Percentiles rank a stretch among this genome's conserved stretches.
Conservation (phyloP, 352 stramenopile species). For the Peronospora belbahrii region DNA sequence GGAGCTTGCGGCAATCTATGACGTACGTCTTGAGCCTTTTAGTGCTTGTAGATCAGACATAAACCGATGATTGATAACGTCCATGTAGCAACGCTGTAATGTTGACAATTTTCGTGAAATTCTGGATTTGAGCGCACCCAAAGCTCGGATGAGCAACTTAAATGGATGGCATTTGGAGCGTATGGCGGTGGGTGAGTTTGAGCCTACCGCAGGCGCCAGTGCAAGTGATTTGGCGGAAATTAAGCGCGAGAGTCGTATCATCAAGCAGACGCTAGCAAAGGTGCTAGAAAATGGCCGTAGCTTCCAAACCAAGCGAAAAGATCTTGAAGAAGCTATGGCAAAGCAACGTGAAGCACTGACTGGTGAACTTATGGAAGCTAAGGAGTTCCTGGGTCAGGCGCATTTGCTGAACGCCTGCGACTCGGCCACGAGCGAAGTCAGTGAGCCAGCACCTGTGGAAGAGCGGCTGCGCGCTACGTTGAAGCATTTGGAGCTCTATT, state of each 20-base stretch:
- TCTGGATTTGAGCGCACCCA: conserved; percentile 56
- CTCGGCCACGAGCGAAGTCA: conserved; percentile 34
- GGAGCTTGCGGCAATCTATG: conserved; percentile 61
- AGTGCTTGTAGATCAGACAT: not conserved
- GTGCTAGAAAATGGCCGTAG: conserved; percentile 46
- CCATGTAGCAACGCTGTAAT: conserved; percentile 58
- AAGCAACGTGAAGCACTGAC: conserved; percentile 66
- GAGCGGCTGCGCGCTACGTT: conserved; percentile 54
- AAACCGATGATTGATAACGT: conserved; percentile 2
- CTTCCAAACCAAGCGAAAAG: conserved; percentile 48
- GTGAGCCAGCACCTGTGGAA: conserved; percentile 50
- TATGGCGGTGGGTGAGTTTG: conserved; percentile 75
- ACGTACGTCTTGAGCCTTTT: conserved; percentile 31
- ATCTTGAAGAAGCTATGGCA: conserved; percentile 51
- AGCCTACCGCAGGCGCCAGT: conserved; percentile 20
- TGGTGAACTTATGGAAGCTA: conserved; percentile 52
- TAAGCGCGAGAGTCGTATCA: conserved; percentile 44
- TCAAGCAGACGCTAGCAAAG: conserved; percentile 52
- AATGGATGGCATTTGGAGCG: conserved; percentile 75
- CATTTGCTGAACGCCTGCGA: conserved; percentile 39
- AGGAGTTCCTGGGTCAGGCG: conserved; percentile 66
- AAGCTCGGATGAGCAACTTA: conserved; percentile 47
- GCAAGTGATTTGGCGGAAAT: conserved; percentile 45
- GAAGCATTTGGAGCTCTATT: conserved; percentile 34
- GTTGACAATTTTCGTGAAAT: conserved; percentile 73